phyloP scores from a whole-genome alignment of 2,329 filamentous ascomycete species.

The Anthostomella pinea region DNA sequence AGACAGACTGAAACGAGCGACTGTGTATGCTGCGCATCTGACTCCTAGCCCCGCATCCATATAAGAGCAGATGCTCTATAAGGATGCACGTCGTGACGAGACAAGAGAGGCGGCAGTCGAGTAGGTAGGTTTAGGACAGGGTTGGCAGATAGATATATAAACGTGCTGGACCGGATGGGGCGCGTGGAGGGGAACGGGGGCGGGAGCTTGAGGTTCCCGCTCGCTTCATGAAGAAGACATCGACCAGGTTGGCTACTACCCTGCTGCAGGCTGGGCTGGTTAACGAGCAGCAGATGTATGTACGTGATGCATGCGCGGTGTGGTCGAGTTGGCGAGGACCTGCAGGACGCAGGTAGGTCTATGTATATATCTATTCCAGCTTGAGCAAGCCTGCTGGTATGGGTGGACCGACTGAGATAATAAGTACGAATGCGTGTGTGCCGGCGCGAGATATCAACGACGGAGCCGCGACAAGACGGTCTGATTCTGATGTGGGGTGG shows the following conservation, averaged over 20 bases:
- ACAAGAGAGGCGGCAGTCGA: neutral
- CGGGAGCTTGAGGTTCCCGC: constrained; percentile 21
- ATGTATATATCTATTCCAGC: neutral
- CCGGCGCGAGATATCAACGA: neutral
- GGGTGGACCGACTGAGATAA: neutral
- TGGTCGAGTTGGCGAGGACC: neutral
- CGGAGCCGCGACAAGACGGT: neutral
- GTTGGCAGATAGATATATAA: neutral
- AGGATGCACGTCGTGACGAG: neutral
- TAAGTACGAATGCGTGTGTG: neutral
- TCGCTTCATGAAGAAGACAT: constrained; percentile 12
- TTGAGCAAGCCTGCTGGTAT: neutral
- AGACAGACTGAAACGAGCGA: neutral
- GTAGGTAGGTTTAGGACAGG: neutral
- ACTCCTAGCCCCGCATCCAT: neutral
- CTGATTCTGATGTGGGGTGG: constrained; percentile 5
- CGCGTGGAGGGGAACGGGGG: constrained; percentile 8
- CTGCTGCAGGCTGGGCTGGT: constrained; percentile 15
- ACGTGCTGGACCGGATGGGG: constrained; percentile 5
- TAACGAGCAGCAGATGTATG: constrained; percentile 4
- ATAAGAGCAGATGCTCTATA: constrained; percentile 1
- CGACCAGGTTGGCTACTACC: constrained; percentile 9
- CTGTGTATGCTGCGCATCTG: neutral
- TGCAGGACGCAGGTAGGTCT: neutral
- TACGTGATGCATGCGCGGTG: neutral